A percentile compares a stretch with the other conserved stretches of the same genome.
These are phyloP conservation scores for Chlamydomonas applanata DNA, from an alignment of 139 green algal species.

Conservation along the genomic window DNA sequence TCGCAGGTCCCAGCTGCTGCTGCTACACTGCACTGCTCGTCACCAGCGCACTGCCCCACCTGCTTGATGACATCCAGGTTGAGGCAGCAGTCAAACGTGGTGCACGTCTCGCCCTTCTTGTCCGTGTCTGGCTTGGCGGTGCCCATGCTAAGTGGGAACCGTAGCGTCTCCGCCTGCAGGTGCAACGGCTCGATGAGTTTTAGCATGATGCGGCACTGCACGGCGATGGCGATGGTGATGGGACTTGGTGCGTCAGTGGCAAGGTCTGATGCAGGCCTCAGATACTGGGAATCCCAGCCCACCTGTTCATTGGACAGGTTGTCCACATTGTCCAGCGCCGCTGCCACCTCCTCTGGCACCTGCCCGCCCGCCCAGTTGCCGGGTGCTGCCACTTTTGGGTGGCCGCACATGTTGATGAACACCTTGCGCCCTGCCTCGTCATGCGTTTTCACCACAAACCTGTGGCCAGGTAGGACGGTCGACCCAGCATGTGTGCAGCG, in stretches of 20 bases:
- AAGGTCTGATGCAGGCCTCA: too few relatives aligned
- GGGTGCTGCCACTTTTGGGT: conserved; percentile 47
- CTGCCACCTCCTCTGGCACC: conserved; percentile 23
- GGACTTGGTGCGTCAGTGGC: too few relatives aligned
- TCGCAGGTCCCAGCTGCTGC: too few relatives aligned
- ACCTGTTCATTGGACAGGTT: not conserved
- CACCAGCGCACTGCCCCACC: conserved; percentile 1
- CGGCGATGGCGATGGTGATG: too few relatives aligned
- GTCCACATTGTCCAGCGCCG: conserved; percentile 20
- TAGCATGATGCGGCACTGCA: too few relatives aligned
- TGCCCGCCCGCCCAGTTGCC: conserved; percentile 45
- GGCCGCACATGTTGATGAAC: conserved; percentile 76
- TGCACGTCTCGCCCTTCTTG: conserved; percentile 56
- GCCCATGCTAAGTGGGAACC: conserved; percentile 64
- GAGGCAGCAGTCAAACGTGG: conserved; percentile 67
- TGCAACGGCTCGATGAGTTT: not conserved
- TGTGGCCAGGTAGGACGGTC: conserved; percentile 18
- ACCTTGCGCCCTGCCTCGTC: conserved; percentile 55
- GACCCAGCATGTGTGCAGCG: not conserved
- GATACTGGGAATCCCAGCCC: not conserved
- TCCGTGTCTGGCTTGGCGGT: conserved; percentile 47
- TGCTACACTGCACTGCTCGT: not conserved
- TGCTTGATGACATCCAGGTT: conserved; percentile 57
- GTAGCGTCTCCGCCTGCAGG: conserved; percentile 50
- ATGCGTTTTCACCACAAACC: conserved; percentile 74